phyloP scores from a whole-genome alignment of 2,329 filamentous ascomycete genomes.

The Pseudogymnoascus destructans region DNA sequence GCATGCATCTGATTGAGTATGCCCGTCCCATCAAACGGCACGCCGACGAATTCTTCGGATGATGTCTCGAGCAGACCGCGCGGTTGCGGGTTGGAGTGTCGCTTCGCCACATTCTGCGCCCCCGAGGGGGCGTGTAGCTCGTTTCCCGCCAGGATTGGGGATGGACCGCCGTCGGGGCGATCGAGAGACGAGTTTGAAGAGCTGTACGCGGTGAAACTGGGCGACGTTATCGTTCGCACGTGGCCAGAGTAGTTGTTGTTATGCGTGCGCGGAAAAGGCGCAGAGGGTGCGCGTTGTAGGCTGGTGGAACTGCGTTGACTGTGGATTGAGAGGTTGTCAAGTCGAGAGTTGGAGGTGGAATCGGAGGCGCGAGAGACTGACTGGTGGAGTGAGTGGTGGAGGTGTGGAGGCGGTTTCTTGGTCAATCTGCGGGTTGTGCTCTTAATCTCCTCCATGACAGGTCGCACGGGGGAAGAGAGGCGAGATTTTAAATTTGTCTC shows the following conservation, averaged over 20 bases:
- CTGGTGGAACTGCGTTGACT: slow-evolving; percentile 53
- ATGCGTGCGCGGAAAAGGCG: slow-evolving; percentile 30
- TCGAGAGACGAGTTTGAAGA: slow-evolving; percentile 28
- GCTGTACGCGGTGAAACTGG: slow-evolving; percentile 33
- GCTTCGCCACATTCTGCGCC: slow-evolving; percentile 20
- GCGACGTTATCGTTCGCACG: slow-evolving; percentile 31
- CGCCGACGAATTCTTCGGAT: slow-evolving; percentile 49
- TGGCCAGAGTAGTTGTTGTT: slow-evolving; percentile 17
- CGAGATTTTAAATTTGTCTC: background rate
- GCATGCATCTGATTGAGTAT: slow-evolving; percentile 48
- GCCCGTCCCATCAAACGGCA: slow-evolving; percentile 50
- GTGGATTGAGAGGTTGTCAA: slow-evolving; percentile 44
- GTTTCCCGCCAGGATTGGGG: slow-evolving; percentile 21
- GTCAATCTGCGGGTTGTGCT: slow-evolving; percentile 42
- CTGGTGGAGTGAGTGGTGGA: slow-evolving; percentile 8
- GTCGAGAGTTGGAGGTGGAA: slow-evolving; percentile 27
- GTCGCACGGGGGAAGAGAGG: slow-evolving; percentile 9
- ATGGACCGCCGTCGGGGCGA: slow-evolving; percentile 21
- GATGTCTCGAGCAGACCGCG: slow-evolving; percentile 33
- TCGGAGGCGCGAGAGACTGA: slow-evolving; percentile 36
- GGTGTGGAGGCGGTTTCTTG: slow-evolving; percentile 42
- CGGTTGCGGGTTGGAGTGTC: slow-evolving; percentile 27
- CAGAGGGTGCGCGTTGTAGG: slow-evolving; percentile 47
- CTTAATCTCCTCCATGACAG: slow-evolving; percentile 23
- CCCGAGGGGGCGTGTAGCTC: slow-evolving; percentile 19